phyloP scores from a whole-genome alignment of 169 alveolate genomes.

The Eimeria zaria region DNA sequence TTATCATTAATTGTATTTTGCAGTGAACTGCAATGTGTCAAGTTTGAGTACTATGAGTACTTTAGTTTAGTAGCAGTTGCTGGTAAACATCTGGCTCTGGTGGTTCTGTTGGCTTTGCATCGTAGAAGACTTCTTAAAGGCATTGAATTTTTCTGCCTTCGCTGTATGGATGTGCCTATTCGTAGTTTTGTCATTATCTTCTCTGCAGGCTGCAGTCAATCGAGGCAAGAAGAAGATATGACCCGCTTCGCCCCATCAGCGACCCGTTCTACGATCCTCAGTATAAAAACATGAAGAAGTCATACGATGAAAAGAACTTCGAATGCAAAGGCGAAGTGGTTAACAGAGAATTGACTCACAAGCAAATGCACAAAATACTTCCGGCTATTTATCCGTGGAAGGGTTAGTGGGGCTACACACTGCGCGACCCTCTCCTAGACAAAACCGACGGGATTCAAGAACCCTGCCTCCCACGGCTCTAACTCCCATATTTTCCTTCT shows the following conservation, averaged over 20 bases:
- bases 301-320: conserved; percentile 38
- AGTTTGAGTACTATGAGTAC: too few relatives aligned
- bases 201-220: conserved; percentile 53
- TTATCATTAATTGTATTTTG: background rate
- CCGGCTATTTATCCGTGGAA: conserved; percentile 53
- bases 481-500: background rate
- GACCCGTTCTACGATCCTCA: conserved; percentile 55
- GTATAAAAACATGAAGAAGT: conserved; percentile 55
- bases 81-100: too few relatives aligned
- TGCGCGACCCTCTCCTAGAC: background rate
- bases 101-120: too few relatives aligned
- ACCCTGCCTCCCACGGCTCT: background rate
- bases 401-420: background rate
- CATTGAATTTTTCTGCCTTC: background rate
- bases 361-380: conserved; percentile 60
- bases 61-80: too few relatives aligned
- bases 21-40: too few relatives aligned
- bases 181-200: background rate
- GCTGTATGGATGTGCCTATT: background rate
- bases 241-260: conserved; percentile 63
- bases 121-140: background rate
- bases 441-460: background rate
- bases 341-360: conserved; percentile 46
- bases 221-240: conserved; percentile 56
- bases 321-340: conserved; percentile 69